Base-by-base conservation (phyloP, 1,284 basidiomycete species). In the Cutaneotrichosporon sp. region DNA sequence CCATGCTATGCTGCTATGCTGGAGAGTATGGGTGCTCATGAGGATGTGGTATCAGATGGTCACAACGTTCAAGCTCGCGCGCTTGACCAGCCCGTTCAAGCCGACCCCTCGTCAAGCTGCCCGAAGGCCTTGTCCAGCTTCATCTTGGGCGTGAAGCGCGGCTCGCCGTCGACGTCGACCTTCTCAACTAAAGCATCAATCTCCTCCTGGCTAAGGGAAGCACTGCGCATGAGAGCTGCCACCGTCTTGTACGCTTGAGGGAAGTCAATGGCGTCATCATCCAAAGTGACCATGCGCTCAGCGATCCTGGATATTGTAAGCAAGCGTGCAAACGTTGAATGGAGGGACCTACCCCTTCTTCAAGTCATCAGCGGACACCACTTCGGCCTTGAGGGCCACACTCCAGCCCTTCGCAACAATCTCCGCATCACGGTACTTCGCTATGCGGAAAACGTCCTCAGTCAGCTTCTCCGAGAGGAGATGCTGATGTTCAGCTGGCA, bases 391-490 rank as follows among this genome's bases (percentile, higher is more conserved):
- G 74, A 78, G 49, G 29, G 78, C 75, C 6, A 79, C 81, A 38
- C 79, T 80, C 20, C 75, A 74, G 66, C 71, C 71, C 50, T 64
- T 66, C 6, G 83, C 81, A 12, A 93, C 85, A 37, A 91, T 78
- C 65, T 84, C 78, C 29, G 88, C 89, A 59, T 91, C 88, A n/a
- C 82, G 80, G 70, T 86, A 82, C 77, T 93, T 96, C 63, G 84
- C 82, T 74, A 94, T 87, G 75, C 90, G 90, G 49, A 84, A 82
- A 58, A 92, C 86, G 22, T 88, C 93, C 70, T 97, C 92, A 39
- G 84, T 82, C 53, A 97, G 71, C 66, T 86, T 86, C 65, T 86
- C 84, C 33, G 87, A 80, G 46, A 79, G 80, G 68, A 89, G 84
- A 71, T 85, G 82, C 72, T 65, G 63, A 25, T 56, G 57, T n/a